A percentile compares a stretch with the other conserved stretches of the same genome.
Evolutionary conservation across 441 rosid genomes (phyloP).

Genomic region (Gossypium trilobum): DNA sequence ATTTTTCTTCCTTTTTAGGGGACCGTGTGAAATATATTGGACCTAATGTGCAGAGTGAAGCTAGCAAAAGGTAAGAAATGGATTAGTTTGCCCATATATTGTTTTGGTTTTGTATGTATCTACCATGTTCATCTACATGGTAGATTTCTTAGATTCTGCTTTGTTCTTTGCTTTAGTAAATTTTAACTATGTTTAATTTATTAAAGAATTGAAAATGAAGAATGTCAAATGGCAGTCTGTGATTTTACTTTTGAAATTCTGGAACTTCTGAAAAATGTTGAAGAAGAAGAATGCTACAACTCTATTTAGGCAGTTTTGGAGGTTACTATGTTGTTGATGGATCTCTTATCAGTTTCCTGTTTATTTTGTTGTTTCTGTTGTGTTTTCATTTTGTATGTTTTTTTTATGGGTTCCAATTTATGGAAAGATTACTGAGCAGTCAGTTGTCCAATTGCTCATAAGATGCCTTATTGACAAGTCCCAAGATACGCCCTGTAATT

Average conservation of each 20-base stretch:
- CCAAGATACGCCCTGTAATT: background rate
- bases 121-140: background rate
- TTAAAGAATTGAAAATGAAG: background rate
- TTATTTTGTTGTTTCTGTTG: slow-evolving; percentile 3
- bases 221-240: background rate
- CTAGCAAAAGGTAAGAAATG: slow-evolving; percentile 53
- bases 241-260: background rate
- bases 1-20: slow-evolving; percentile 35
- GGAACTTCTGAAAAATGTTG: background rate
- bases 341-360: background rate
- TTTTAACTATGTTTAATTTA: background rate
- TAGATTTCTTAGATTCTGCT: slow-evolving; percentile 5
- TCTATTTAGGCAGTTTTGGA: background rate
- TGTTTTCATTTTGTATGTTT: background rate
- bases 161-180: background rate
- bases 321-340: background rate
- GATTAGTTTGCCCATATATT: background rate
- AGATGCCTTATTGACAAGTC: background rate
- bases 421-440: background rate
- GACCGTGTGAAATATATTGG: slow-evolving; percentile 82
- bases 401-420: background rate
- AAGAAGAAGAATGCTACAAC: background rate
- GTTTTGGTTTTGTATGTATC: background rate
- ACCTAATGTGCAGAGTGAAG: slow-evolving; percentile 39
- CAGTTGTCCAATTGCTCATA: background rate